A percentile compares a stretch with the other conserved stretches of the same genome.
Evolutionary conservation across 2,329 filamentous ascomycete species (phyloP).

Genomic region (Lasiodiplodia hormozganensis): DNA sequence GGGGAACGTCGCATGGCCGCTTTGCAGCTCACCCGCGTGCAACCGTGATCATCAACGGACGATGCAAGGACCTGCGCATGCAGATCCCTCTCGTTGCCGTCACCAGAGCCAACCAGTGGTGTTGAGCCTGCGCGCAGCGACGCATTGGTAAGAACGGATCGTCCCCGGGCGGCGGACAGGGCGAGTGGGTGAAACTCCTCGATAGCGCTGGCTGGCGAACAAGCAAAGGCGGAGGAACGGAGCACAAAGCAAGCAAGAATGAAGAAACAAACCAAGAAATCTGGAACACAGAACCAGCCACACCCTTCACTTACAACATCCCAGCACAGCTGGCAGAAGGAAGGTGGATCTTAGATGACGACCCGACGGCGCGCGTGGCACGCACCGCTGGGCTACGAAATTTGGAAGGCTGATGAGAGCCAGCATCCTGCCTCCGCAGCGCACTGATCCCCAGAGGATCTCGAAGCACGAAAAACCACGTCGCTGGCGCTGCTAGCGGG

Average conservation of each 20-base stretch:
- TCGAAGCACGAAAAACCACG: slow-evolving; percentile 20
- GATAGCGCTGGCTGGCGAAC: not conserved
- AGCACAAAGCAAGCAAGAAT: not conserved
- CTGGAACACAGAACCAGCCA: slow-evolving; percentile 11
- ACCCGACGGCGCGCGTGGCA: slow-evolving; percentile 2
- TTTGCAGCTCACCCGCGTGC: slow-evolving; percentile 26
- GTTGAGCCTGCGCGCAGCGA: not conserved
- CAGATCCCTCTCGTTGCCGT: slow-evolving; percentile 11
- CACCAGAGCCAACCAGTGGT: slow-evolving; percentile 13
- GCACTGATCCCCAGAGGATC: slow-evolving; percentile 15
- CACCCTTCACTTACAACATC: not conserved
- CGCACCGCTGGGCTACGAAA: slow-evolving; percentile 3
- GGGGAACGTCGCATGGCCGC: slow-evolving; percentile 26
- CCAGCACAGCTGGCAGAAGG: slow-evolving; percentile 1
- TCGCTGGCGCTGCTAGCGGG: slow-evolving; percentile 10
- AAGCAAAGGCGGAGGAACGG: not conserved
- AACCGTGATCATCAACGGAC: slow-evolving; percentile 24
- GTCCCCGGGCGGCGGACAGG: not conserved
- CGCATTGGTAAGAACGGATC: not conserved
- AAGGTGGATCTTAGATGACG: slow-evolving; percentile 15
- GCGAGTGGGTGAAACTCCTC: slow-evolving; percentile 1
- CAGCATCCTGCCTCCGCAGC: slow-evolving; percentile 15
- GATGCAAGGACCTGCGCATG: slow-evolving; percentile 23
- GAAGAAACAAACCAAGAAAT: not conserved
- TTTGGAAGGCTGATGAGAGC: slow-evolving; percentile 13